Conservation (phyloP, 2,329 filamentous ascomycete species). For the Colletotrichum chlorophyti region DNA sequence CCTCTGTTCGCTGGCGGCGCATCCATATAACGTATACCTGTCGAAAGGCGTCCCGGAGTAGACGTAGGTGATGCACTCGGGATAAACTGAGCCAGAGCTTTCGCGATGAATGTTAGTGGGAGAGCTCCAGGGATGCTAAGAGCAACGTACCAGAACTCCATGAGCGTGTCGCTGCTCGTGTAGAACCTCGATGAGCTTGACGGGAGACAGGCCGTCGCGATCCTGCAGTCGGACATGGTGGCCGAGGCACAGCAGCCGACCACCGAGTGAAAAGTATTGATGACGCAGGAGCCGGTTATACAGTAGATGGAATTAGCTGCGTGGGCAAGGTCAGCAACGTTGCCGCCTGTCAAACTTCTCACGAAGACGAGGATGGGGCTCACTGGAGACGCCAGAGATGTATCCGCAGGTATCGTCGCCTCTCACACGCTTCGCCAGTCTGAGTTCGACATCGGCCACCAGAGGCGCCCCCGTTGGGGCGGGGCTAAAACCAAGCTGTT, state of each 20-base stretch:
- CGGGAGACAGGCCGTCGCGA: constrained; percentile 37
- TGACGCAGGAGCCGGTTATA: constrained; percentile 34
- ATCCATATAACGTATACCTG: constrained; percentile 39
- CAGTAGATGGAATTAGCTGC: constrained; percentile 38
- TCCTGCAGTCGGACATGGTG: constrained; percentile 32
- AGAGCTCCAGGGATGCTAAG: background rate
- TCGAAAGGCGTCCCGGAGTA: constrained; percentile 32
- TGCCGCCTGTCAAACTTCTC: constrained; percentile 17
- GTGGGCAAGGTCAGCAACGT: background rate
- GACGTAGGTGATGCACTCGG: constrained; percentile 39
- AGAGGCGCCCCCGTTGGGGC: constrained; percentile 31
- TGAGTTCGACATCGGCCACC: constrained; percentile 14
- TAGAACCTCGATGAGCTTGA: constrained; percentile 31
- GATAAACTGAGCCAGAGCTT: constrained; percentile 33
- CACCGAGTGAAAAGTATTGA: constrained; percentile 34
- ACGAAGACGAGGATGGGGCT: constrained; percentile 6
- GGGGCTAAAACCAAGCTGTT: constrained; percentile 28
- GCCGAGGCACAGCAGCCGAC: constrained; percentile 40
- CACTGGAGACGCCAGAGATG: constrained; percentile 35
- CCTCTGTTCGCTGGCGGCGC: constrained; percentile 32
- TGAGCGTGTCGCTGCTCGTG: constrained; percentile 34
- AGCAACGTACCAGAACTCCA: constrained; percentile 39
- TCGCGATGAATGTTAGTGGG: background rate
- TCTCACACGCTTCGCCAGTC: constrained; percentile 32
- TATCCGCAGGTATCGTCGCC: constrained; percentile 41